Conservation (phyloP, 257 asterid species). For the Ophiorrhiza pumila region DNA sequence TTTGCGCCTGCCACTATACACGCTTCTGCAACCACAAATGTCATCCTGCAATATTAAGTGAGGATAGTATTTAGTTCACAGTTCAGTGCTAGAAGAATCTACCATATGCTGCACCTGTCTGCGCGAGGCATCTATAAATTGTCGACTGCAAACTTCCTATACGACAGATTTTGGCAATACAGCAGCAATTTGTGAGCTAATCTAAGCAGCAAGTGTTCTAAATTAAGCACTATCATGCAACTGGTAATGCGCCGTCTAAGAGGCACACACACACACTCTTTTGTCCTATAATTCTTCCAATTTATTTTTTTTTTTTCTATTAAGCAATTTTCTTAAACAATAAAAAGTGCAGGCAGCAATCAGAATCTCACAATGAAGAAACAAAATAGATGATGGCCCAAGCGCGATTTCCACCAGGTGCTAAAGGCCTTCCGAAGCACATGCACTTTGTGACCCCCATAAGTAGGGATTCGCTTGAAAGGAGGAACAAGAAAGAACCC, state of each 20-base stretch:
- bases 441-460: constrained; percentile 94
- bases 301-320: background rate
- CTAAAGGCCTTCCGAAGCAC: constrained; percentile 83
- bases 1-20: constrained; percentile 75
- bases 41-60: constrained; percentile 53
- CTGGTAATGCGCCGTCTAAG: too few species aligned
- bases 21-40: constrained; percentile 76
- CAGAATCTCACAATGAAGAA: constrained; percentile 57
- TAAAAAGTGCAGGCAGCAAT: background rate
- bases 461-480: constrained; percentile 80
- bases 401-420: constrained; percentile 86
- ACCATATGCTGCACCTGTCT: background rate
- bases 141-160: background rate
- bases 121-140: background rate
- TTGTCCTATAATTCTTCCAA: background rate
- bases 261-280: background rate
- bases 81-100: constrained; percentile 3
- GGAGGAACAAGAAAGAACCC: constrained; percentile 87
- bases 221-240: background rate
- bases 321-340: background rate
- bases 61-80: background rate
- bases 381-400: constrained; percentile 85
- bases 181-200: constrained; percentile 1
- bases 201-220: background rate
- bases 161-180: background rate